These are phyloP conservation scores for Rhynchosporium agropyri DNA, from an alignment of 2,329 filamentous ascomycete genomes.

Conservation along the genomic window DNA sequence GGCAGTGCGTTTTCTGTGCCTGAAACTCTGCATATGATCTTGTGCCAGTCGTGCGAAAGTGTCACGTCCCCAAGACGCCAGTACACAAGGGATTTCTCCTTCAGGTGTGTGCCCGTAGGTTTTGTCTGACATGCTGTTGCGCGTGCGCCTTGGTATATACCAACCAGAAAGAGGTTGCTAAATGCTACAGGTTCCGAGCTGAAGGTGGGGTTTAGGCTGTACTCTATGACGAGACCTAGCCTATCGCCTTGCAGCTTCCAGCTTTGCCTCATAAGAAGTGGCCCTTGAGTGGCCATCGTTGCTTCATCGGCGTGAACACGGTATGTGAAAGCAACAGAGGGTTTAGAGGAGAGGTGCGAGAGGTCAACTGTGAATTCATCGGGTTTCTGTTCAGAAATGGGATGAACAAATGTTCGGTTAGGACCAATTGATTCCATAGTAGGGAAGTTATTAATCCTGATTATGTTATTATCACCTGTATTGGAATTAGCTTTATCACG, in stretches of 20 bases:
- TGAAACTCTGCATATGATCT: constrained; percentile 80
- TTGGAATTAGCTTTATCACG: constrained; percentile 28
- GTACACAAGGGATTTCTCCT: constrained; percentile 76
- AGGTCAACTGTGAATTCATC: constrained; percentile 82
- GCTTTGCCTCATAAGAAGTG: constrained; percentile 60
- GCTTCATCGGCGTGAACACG: constrained; percentile 73
- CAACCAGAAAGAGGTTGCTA: constrained; percentile 75
- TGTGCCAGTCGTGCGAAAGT: constrained; percentile 63
- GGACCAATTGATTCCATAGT: constrained; percentile 90
- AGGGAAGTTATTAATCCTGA: constrained; percentile 85
- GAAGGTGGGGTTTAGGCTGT: constrained; percentile 73
- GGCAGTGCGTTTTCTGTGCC: constrained; percentile 72
- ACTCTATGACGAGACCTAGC: constrained; percentile 82
- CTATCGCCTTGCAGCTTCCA: constrained; percentile 88
- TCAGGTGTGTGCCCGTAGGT: constrained; percentile 76
- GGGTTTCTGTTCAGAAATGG: constrained; percentile 62
- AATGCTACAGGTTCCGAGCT: constrained; percentile 55
- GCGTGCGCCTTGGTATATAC: constrained; percentile 68
- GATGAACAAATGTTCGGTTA: constrained; percentile 86
- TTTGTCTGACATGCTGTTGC: constrained; percentile 74
- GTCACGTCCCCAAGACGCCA: constrained; percentile 80
- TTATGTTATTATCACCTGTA: constrained; percentile 59
- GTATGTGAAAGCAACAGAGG: constrained; percentile 88
- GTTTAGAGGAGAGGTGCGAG: constrained; percentile 65
- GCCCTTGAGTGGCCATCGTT: constrained; percentile 56